A percentile compares a stretch with the other conserved stretches of the same genome.
These are phyloP conservation scores for Pulveroboletus frians DNA, from an alignment of 768 basidiomycete species.

Conservation along the genomic window DNA sequence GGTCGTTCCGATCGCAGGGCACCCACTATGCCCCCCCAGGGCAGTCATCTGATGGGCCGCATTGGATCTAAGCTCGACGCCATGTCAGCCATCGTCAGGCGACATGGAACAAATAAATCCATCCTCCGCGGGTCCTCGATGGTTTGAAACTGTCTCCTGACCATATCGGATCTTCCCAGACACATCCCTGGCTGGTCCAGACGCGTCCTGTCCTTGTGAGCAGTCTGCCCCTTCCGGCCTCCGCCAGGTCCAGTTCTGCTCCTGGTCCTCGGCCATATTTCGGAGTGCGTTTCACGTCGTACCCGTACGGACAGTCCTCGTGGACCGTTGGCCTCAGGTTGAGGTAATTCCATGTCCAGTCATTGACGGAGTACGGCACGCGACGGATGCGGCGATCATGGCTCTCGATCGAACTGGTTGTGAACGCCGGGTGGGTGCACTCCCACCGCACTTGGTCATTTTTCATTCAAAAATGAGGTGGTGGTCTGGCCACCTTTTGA, in stretches of 20 bases:
- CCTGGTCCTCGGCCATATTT: slow-evolving; percentile 1
- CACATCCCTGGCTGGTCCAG: too few relatives aligned
- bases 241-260: too few relatives aligned
- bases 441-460: slow-evolving; percentile 17
- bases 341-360: slow-evolving; percentile 13
- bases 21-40: slow-evolving; percentile 12
- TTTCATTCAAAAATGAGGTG: slow-evolving; percentile 23
- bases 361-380: slow-evolving; percentile 11
- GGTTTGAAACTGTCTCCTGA: slow-evolving; percentile 15
- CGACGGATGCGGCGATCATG: slow-evolving; percentile 21
- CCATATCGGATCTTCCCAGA: slow-evolving; percentile 11
- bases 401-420: slow-evolving; percentile 15
- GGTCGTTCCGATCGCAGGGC: slow-evolving; percentile 8
- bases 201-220: background rate
- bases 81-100: slow-evolving; percentile 4
- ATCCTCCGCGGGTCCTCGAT: slow-evolving; percentile 27
- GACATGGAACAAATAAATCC: slow-evolving; percentile 6
- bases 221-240: too few relatives aligned
- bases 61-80: slow-evolving; percentile 17
- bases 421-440: slow-evolving; percentile 8
- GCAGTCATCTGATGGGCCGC: slow-evolving; percentile 14
- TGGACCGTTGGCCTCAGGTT: slow-evolving; percentile 1
- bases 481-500: slow-evolving; percentile 6
- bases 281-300: background rate
- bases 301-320: too few relatives aligned